phyloP scores from a whole-genome alignment of 148 eudicot species.

The Hydrangea macrophylla region DNA sequence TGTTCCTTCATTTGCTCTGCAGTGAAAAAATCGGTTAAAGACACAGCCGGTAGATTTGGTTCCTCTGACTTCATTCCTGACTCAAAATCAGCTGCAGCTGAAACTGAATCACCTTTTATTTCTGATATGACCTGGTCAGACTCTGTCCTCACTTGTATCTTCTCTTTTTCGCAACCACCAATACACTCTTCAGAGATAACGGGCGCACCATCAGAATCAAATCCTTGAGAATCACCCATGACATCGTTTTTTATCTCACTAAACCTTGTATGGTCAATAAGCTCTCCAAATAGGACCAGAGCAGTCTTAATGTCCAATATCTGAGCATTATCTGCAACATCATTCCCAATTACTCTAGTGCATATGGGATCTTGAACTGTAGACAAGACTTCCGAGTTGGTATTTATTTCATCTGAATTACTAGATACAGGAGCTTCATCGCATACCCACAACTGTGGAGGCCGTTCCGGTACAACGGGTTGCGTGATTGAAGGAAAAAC shows the following conservation, averaged over 20 bases:
- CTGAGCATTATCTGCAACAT: slow-evolving; percentile 17
- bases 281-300: slow-evolving; percentile 24
- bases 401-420: slow-evolving; percentile 19
- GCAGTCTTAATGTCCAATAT: slow-evolving; percentile 14
- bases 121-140: slow-evolving; percentile 21
- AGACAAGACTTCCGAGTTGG: slow-evolving; percentile 13
- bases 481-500: slow-evolving; percentile 22
- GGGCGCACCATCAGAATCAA: slow-evolving; percentile 22
- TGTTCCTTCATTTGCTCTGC: slow-evolving; percentile 58
- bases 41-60: slow-evolving; percentile 46
- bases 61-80: slow-evolving; percentile 27
- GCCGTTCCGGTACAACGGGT: slow-evolving; percentile 22
- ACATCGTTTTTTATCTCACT: slow-evolving; percentile 17
- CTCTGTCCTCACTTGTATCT: slow-evolving; percentile 15
- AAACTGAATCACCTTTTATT: slow-evolving; percentile 23
- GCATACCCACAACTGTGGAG: slow-evolving; percentile 18
- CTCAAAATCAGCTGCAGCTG: slow-evolving; percentile 15
- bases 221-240: slow-evolving; percentile 9
- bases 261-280: neutral
- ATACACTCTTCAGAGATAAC: slow-evolving; percentile 21
- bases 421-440: slow-evolving; percentile 18
- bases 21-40: slow-evolving; percentile 65
- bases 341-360: slow-evolving; percentile 19
- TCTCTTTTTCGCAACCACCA: slow-evolving; percentile 27
- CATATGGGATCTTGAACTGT: slow-evolving; percentile 12